A percentile compares a stretch with the other conserved stretches of the same genome.
phyloP scores from a whole-genome alignment of 345 rosid genomes.

The Euphorbia tirucalli region DNA sequence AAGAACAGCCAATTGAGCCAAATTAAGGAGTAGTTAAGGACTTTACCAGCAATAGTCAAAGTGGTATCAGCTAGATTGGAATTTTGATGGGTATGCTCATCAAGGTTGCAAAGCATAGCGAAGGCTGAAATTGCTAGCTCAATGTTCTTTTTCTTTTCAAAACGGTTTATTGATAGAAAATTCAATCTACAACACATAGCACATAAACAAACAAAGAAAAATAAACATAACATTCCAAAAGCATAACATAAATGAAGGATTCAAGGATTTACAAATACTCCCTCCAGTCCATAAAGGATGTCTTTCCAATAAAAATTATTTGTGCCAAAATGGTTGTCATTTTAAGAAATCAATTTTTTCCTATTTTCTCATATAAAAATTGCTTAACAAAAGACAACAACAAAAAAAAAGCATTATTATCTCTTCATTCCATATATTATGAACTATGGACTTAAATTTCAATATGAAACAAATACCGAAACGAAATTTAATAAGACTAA shows the following conservation, averaged over 20 bases:
- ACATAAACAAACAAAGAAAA: background rate
- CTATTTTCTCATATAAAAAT: too few relatives aligned
- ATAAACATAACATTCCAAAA: background rate
- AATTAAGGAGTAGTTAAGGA: background rate
- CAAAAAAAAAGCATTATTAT: too few relatives aligned
- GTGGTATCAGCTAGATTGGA: constrained; percentile 41
- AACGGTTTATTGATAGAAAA: constrained; percentile 86
- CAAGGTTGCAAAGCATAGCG: constrained; percentile 53
- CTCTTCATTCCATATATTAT: too few relatives aligned
- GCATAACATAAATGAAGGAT: constrained; percentile 20
- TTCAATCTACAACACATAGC: constrained; percentile 56
- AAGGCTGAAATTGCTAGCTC: constrained; percentile 85
- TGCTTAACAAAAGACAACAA: too few relatives aligned
- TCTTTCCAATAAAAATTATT: too few relatives aligned
- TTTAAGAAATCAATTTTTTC: too few relatives aligned
- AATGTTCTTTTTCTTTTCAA: constrained; percentile 85
- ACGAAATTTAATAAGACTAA: too few relatives aligned
- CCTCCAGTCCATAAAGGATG: too few relatives aligned
- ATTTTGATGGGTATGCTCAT: constrained; percentile 29
- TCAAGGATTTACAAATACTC: constrained; percentile 37
- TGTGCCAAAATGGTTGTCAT: too few relatives aligned
- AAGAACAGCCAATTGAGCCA: background rate
- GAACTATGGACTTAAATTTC: too few relatives aligned
- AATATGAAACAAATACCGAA: too few relatives aligned
- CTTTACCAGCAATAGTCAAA: constrained; percentile 73